phyloP scores from a whole-genome alignment of 768 basidiomycete genomes.

The Leccinum subgranulosum region DNA sequence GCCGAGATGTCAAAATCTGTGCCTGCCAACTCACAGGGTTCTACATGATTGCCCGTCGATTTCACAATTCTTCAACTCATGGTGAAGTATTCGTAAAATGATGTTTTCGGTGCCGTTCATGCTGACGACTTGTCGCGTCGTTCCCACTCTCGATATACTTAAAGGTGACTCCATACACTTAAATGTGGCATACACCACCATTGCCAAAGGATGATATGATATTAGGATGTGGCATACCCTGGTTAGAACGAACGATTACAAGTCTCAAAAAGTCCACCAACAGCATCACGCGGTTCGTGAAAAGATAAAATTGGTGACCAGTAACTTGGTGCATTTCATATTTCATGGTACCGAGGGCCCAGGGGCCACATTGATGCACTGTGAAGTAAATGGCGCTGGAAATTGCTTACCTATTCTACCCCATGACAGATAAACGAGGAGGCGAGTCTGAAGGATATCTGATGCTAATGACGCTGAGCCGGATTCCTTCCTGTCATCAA shows the following conservation, averaged over 20 bases:
- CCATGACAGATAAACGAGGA: not conserved
- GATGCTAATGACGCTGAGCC: not conserved
- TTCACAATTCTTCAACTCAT: not conserved
- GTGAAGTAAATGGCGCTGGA: not conserved
- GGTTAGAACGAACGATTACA: not conserved
- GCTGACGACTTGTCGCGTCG: not conserved
- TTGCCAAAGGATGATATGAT: not conserved
- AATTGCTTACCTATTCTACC: not conserved
- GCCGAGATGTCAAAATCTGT: not conserved
- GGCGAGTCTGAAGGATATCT: not conserved
- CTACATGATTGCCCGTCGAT: not conserved
- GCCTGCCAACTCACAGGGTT: not conserved
- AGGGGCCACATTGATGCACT: not conserved
- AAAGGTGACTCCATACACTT: not conserved
- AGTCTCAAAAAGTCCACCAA: not conserved
- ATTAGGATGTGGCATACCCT: not conserved
- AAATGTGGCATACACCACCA: not conserved
- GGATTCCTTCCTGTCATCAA: not conserved
- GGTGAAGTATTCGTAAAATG: not conserved
- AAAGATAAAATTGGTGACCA: not conserved
- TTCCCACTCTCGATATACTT: not conserved
- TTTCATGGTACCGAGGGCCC: not conserved
- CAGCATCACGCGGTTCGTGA: not conserved
- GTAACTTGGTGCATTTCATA: not conserved
- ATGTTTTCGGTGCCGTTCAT: not conserved